Conservation (phyloP, 306 rosid species). For the Hippophae rhamnoides region DNA sequence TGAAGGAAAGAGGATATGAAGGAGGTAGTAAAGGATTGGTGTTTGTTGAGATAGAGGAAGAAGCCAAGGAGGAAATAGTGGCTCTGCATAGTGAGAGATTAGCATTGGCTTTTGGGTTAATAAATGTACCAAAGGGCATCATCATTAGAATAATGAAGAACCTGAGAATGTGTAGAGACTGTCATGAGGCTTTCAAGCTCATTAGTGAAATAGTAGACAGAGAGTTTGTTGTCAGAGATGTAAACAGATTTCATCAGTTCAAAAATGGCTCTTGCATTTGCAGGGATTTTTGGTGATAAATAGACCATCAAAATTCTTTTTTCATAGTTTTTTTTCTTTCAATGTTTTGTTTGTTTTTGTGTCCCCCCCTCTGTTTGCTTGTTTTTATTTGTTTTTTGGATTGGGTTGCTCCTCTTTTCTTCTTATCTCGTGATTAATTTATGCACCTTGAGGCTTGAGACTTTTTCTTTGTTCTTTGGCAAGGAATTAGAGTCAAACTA, state of each 20-base stretch:
- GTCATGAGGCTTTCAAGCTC: conserved; percentile 70
- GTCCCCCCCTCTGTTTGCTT: too few species aligned
- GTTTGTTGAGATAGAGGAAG: conserved; percentile 67
- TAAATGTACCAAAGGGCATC: conserved; percentile 51
- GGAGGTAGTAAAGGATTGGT: conserved; percentile 58
- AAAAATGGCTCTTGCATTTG: conserved; percentile 51
- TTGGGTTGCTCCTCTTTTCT: too few species aligned
- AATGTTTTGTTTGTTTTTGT: too few species aligned
- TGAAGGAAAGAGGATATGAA: conserved; percentile 66
- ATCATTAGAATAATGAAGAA: conserved; percentile 80
- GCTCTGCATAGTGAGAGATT: conserved; percentile 76
- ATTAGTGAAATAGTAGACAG: conserved; percentile 65
- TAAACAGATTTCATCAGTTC: conserved; percentile 84
- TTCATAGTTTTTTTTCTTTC: not conserved
- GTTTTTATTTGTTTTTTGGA: too few species aligned
- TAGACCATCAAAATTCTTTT: not conserved
- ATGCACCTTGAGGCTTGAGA: too few species aligned
- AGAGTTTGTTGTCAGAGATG: conserved; percentile 66
- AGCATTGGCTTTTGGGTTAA: conserved; percentile 71
- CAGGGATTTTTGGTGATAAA: conserved; percentile 53
- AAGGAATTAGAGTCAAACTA: too few species aligned
- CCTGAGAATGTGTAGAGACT: conserved; percentile 68
- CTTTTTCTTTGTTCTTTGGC: too few species aligned
- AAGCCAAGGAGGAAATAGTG: conserved; percentile 53
- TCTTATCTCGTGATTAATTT: too few species aligned